Evolutionary conservation across 1,139 yeast species (phyloP).

Genomic region (Saccharomyces hybrid): DNA sequence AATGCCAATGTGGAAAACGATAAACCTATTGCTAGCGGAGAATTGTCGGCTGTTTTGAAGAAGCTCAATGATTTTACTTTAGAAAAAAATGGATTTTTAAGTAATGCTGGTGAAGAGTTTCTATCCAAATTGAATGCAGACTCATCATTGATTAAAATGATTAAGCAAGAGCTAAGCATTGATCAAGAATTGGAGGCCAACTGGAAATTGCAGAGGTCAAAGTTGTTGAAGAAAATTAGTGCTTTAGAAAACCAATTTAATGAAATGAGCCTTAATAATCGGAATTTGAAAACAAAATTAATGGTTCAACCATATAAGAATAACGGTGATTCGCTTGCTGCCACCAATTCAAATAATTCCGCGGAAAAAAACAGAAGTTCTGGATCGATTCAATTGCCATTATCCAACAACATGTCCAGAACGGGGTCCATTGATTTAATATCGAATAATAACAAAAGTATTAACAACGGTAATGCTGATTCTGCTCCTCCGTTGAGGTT

Average conservation of each 20-base stretch:
- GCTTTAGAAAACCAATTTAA: slow-evolving; percentile 20
- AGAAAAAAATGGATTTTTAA: slow-evolving; percentile 22
- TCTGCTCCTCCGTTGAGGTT: slow-evolving; percentile 12
- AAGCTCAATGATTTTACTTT: slow-evolving; percentile 17
- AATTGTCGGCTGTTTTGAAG: slow-evolving; percentile 11
- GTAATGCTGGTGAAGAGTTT: slow-evolving; percentile 18
- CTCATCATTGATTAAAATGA: slow-evolving; percentile 15
- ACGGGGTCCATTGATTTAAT: neutral
- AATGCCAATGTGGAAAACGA: neutral
- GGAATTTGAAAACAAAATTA: slow-evolving; percentile 19
- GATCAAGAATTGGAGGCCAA: slow-evolving; percentile 22
- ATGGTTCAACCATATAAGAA: slow-evolving; percentile 20
- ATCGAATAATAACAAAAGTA: neutral
- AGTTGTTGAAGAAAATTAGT: slow-evolving; percentile 17
- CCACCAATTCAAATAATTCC: neutral
- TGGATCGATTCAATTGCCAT: neutral
- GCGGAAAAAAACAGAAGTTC: neutral
- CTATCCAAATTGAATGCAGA: slow-evolving; percentile 19
- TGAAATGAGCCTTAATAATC: slow-evolving; percentile 18
- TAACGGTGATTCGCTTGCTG: neutral
- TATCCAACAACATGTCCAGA: neutral
- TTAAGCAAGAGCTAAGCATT: slow-evolving; percentile 22
- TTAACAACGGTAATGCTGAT: neutral
- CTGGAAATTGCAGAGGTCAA: slow-evolving; percentile 20
- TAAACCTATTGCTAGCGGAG: slow-evolving; percentile 1